Percentiles rank a stretch among this genome's conserved stretches.
phyloP scores from a whole-genome alignment of 805 yeast species.

The Candida maesae region DNA sequence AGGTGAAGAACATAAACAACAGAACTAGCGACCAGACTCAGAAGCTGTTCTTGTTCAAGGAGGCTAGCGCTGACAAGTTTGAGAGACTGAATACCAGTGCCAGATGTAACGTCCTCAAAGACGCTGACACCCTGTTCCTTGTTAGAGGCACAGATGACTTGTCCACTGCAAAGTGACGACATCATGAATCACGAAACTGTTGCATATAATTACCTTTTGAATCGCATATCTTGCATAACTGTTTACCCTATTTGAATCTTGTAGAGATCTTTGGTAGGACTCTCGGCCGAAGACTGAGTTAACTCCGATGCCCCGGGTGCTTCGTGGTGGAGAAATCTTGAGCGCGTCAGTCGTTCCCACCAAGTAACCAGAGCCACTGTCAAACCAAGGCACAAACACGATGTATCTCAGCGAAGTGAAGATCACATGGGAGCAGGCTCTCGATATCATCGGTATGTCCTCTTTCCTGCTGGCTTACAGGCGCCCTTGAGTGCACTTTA shows the following conservation, averaged over 20 bases:
- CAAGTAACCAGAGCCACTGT: no score
- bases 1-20: constrained; percentile 24
- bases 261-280: no score
- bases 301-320: no score
- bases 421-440: constrained; percentile 18
- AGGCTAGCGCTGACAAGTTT: constrained; percentile 9
- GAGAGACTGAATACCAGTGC: constrained; percentile 18
- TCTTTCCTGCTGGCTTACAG: no score
- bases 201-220: no score
- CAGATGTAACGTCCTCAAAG: constrained; percentile 18
- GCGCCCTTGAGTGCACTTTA: no score
- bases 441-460: constrained; percentile 13
- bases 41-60: constrained; percentile 21
- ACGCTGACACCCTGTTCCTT: constrained; percentile 20
- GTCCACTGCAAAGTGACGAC: background rate
- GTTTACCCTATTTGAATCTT: no score
- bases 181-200: no score
- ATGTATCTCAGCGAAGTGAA: background rate
- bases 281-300: no score
- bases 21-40: constrained; percentile 20
- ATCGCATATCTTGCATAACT: no score
- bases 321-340: no score
- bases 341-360: no score
- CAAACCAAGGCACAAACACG: background rate
- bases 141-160: constrained; percentile 22